phyloP scores from a whole-genome alignment of 139 green algal genomes.

The Haematococcus lacustris region DNA sequence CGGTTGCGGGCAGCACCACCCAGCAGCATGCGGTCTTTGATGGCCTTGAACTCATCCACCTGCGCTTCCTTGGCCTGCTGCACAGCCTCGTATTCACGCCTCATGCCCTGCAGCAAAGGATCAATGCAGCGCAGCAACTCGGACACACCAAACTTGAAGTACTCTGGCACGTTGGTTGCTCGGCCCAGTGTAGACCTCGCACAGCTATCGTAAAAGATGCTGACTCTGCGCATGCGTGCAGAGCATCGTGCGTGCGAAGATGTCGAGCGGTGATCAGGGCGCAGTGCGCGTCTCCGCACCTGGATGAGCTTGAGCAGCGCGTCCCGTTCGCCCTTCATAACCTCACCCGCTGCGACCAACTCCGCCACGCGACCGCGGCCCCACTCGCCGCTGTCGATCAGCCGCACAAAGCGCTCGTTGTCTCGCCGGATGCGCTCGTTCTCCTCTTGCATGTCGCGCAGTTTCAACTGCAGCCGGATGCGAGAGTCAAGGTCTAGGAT shows the following conservation, averaged over 20 bases:
- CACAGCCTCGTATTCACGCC: conserved; percentile 59
- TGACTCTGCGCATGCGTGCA: background rate
- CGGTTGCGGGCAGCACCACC: conserved; percentile 66
- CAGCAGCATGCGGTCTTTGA: conserved; percentile 68
- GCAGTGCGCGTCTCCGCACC: conserved; percentile 10
- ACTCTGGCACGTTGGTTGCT: no score
- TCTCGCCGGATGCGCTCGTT: conserved; percentile 72
- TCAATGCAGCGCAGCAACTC: background rate
- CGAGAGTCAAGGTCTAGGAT: no score
- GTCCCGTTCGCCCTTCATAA: conserved; percentile 75
- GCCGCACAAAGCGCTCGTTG: conserved; percentile 75
- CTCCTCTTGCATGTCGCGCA: conserved; percentile 50
- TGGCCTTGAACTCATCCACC: conserved; percentile 56
- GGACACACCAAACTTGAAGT: no score
- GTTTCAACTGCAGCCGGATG: conserved; percentile 11
- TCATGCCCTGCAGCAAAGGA: conserved; percentile 32
- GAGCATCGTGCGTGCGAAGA: background rate
- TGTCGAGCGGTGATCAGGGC: no score
- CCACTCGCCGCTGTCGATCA: conserved; percentile 91
- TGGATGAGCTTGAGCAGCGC: conserved; percentile 71
- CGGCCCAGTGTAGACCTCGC: no score
- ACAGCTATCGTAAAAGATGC: no score
- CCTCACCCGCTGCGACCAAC: conserved; percentile 47
- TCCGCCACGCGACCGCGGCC: conserved; percentile 50
- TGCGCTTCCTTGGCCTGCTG: conserved; percentile 47